These are phyloP conservation scores for Maudiozyma barnettii DNA, from an alignment of 805 yeast species.

Conservation along the genomic window DNA sequence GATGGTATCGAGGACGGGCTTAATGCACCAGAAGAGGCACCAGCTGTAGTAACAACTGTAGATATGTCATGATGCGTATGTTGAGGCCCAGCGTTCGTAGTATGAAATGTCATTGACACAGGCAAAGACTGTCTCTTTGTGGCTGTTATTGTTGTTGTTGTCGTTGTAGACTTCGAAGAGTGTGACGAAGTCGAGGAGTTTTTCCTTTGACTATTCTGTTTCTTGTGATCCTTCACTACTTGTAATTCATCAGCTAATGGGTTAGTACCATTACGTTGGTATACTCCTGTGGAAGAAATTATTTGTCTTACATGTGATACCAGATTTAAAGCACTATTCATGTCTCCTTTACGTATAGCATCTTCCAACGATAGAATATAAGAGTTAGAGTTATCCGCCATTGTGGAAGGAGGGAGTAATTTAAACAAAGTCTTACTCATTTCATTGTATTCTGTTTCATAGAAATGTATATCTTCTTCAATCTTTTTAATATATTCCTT, in stretches of 20 bases:
- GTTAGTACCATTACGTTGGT: slow-evolving; percentile 21
- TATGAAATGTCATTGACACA: too few relatives aligned
- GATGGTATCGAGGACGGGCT: too few relatives aligned
- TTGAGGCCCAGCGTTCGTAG: too few relatives aligned
- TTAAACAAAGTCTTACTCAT: not conserved
- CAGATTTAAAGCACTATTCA: slow-evolving; percentile 13
- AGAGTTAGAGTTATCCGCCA: not conserved
- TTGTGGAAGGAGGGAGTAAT: not conserved
- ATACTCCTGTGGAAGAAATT: slow-evolving; percentile 14
- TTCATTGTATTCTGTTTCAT: slow-evolving; percentile 61
- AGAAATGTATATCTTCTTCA: slow-evolving; percentile 68
- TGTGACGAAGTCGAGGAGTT: not conserved
- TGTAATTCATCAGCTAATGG: slow-evolving; percentile 10
- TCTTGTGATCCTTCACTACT: slow-evolving; percentile 5
- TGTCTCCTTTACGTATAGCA: slow-evolving; percentile 18
- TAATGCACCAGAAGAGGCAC: not conserved
- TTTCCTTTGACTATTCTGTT: not conserved
- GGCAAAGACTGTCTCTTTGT: too few relatives aligned
- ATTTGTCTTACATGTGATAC: slow-evolving; percentile 18
- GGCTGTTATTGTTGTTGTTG: too few relatives aligned
- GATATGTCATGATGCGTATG: too few relatives aligned
- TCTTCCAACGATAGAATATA: slow-evolving; percentile 8
- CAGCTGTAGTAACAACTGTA: too few relatives aligned
- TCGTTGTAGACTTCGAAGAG: not conserved
- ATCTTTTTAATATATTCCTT: slow-evolving; percentile 78